Conservation (phyloP, 2,329 filamentous ascomycete genomes). For the Penicillium aurantiogriseum region DNA sequence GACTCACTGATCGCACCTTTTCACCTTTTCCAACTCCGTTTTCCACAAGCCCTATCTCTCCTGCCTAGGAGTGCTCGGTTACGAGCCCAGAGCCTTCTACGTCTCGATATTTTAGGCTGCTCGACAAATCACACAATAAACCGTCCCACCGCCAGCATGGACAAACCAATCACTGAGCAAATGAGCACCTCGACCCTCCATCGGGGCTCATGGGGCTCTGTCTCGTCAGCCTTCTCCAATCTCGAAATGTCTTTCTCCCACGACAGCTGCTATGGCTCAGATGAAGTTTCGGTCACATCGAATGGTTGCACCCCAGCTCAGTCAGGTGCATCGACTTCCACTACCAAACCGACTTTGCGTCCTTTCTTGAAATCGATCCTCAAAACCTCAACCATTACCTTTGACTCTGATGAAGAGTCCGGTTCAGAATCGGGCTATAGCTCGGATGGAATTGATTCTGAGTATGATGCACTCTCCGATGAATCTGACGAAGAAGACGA, state of each 20-base stretch:
- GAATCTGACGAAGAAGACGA: slow-evolving; percentile 30
- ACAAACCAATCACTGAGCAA: slow-evolving; percentile 9
- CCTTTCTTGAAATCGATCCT: slow-evolving; percentile 36
- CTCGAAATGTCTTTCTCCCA: slow-evolving; percentile 40
- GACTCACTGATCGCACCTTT: slow-evolving; percentile 11
- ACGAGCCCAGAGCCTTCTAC: background rate
- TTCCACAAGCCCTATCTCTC: background rate
- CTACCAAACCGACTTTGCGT: slow-evolving; percentile 23
- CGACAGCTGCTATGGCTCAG: slow-evolving; percentile 42
- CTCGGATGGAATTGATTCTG: slow-evolving; percentile 34
- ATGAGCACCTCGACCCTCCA: slow-evolving; percentile 30
- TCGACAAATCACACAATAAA: background rate
- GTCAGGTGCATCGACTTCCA: slow-evolving; percentile 21
- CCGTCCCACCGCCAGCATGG: background rate
- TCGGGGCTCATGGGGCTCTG: slow-evolving; percentile 38
- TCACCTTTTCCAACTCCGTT: background rate
- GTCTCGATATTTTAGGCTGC: background rate
- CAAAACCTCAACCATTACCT: slow-evolving; percentile 31
- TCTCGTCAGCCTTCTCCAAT: slow-evolving; percentile 37
- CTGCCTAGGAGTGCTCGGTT: background rate
- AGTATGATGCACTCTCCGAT: slow-evolving; percentile 27
- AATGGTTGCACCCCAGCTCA: slow-evolving; percentile 25
- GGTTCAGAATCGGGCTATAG: slow-evolving; percentile 41
- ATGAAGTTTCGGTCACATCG: slow-evolving; percentile 38
- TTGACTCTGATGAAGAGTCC: slow-evolving; percentile 24